Evolutionary conservation across 1,139 yeast species (phyloP), one percentile per base, ranked within the genome.

Genomic region (Eremothecium coryli): DNA sequence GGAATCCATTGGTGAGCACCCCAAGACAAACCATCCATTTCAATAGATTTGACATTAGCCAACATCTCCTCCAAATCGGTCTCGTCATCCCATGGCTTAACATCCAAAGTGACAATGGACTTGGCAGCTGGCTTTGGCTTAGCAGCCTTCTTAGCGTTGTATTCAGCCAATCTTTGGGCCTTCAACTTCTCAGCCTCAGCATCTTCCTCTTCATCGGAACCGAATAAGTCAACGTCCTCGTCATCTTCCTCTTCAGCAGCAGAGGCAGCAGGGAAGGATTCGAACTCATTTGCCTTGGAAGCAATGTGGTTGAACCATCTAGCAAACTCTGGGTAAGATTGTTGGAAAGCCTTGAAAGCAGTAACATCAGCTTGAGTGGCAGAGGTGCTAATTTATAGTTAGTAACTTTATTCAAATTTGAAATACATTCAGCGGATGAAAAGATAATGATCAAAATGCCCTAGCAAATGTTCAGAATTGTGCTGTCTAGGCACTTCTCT

Each of bases 51-150:
- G 60, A 86, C 96, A 66, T 76, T 75, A 43, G 79, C 88, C 56
- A 84, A 68, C 70, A 90, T 65, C 66, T 78, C 79, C 42, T 90
- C 94, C 65, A 93, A 74, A 64, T 88, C 79, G 52, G 98, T 90
- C 75, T 90, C 97, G 60, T 90, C 97, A 69, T 90, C 98, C 98
- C 98, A 90, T 70, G 96, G 97, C 81, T 90, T 90, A 56, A 90
- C 94, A 58, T 90, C 98, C 60, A 90, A 62, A 58, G 98, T 90
- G 60, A 90, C 95, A 54, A 86, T 72, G 46, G 97, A 84, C 76
- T 90, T 90, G 62, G 98, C 97, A 67, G 95, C 95, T 59, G 96
- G 85, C 76, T 85, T 85, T 64, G 93, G 93, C 72, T 82, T 82
- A 52, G 93, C 79, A 51, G 95, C 95, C 81, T 90, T 90, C 80